Evolutionary conservation across 2,329 filamentous ascomycete genomes (phyloP).

Genomic region (Alternaria triticimaculans): DNA sequence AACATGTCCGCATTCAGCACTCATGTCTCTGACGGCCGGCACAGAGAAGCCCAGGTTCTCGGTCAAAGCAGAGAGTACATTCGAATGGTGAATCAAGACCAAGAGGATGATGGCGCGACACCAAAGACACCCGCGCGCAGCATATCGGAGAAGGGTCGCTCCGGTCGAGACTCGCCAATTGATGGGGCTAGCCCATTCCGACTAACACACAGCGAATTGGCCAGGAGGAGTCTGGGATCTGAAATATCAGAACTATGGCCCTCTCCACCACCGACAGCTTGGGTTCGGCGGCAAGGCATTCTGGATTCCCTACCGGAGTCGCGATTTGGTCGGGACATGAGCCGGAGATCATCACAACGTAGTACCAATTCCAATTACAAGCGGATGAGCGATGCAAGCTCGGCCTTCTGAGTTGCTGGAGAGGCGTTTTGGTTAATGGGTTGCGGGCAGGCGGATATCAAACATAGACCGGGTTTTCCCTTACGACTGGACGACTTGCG

Average conservation of each 20-base stretch:
- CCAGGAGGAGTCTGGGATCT: slow-evolving; percentile 24
- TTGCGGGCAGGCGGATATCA: not conserved
- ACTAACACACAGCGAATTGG: slow-evolving; percentile 36
- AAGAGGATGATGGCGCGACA: slow-evolving; percentile 1
- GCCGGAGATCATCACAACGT: not conserved
- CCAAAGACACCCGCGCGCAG: not conserved
- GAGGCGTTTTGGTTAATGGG: slow-evolving; percentile 1
- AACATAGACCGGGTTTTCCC: not conserved
- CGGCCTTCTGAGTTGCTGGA: not conserved
- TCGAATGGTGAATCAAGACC: not conserved
- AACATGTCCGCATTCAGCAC: slow-evolving; percentile 28
- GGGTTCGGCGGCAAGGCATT: slow-evolving; percentile 11
- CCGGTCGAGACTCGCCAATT: slow-evolving; percentile 33
- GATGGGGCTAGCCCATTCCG: slow-evolving; percentile 38
- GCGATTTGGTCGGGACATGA: slow-evolving; percentile 8
- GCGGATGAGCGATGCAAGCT: not conserved
- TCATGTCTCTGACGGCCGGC: slow-evolving; percentile 7
- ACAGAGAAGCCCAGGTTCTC: slow-evolving; percentile 5
- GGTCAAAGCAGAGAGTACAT: not conserved
- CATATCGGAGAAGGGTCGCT: not conserved
- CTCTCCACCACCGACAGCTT: slow-evolving; percentile 20
- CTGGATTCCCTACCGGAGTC: slow-evolving; percentile 1
- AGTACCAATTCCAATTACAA: not conserved
- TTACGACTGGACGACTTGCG: slow-evolving; percentile 8
- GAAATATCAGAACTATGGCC: slow-evolving; percentile 27